These are phyloP conservation scores for Euphorbia pulcherrima DNA, from an alignment of 345 rosid genomes.

Conservation along the genomic window DNA sequence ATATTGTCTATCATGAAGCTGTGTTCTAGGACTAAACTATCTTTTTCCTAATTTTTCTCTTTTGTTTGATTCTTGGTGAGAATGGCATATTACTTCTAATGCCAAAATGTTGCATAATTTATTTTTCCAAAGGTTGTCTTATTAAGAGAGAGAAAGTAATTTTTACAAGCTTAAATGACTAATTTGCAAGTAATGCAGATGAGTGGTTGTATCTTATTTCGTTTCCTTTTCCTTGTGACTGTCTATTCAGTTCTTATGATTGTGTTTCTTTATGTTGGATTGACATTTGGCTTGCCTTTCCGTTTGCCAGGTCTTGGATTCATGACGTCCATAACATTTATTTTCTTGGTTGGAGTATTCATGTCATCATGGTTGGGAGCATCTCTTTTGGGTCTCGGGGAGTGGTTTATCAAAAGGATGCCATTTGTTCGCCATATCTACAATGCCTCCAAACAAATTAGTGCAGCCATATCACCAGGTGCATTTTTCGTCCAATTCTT, in stretches of 20 bases:
- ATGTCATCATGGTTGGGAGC: conserved; percentile 99
- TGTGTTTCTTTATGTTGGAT: background rate
- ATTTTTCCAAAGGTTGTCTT: no score
- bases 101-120: background rate
- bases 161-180: no score
- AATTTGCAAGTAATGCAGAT: no score
- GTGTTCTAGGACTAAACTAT: background rate
- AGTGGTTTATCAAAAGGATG: conserved; percentile 99
- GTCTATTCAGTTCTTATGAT: background rate
- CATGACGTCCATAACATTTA: conserved; percentile 82
- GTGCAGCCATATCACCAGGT: conserved; percentile 99
- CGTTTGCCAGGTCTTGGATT: conserved; percentile 78
- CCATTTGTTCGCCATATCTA: conserved; percentile 96
- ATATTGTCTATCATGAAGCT: background rate
- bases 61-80: background rate
- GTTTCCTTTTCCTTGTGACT: background rate
- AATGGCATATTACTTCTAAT: background rate
- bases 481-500: conserved; percentile 12
- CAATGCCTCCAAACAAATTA: conserved; percentile 96
- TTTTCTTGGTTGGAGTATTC: conserved; percentile 95
- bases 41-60: background rate
- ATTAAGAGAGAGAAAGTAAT: no score
- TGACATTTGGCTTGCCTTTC: conserved; percentile 20
- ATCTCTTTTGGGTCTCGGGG: conserved; percentile 85
- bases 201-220: no score